These are phyloP conservation scores for Naegleria lovaniensis DNA, from an alignment of 208 protist species.

Conservation along the genomic window DNA sequence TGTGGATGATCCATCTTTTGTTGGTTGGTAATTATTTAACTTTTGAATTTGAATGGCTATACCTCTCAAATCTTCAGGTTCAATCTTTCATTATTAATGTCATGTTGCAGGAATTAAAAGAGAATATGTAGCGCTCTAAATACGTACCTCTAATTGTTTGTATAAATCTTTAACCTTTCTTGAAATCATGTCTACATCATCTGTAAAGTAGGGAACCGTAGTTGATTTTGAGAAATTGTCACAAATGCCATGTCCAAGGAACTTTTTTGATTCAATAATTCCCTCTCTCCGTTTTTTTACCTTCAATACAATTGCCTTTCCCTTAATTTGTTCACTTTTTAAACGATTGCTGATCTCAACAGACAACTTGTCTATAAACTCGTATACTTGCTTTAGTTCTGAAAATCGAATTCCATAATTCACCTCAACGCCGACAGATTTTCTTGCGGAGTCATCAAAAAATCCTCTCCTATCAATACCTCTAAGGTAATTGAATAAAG, in stretches of 20 bases:
- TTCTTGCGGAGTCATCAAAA: neutral
- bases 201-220: neutral
- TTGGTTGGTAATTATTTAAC: neutral
- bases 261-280: neutral
- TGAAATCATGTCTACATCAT: neutral
- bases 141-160: neutral
- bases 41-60: constrained; percentile 4
- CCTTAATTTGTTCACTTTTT: neutral
- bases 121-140: too few relatives aligned
- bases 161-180: neutral
- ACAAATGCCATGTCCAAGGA: constrained; percentile 9
- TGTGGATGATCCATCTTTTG: neutral
- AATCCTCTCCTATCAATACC: neutral
- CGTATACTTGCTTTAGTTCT: neutral
- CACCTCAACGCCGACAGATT: neutral
- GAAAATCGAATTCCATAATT: constrained; percentile 4
- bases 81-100: neutral
- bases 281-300: neutral
- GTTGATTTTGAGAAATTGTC: neutral
- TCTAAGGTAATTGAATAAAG: neutral
- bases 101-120: too few relatives aligned
- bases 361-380: neutral
- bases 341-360: neutral
- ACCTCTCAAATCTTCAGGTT: neutral
- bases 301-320: neutral